phyloP scores from a whole-genome alignment of 176 grass and related monocot species.

The Rhynchospora breviuscula region DNA sequence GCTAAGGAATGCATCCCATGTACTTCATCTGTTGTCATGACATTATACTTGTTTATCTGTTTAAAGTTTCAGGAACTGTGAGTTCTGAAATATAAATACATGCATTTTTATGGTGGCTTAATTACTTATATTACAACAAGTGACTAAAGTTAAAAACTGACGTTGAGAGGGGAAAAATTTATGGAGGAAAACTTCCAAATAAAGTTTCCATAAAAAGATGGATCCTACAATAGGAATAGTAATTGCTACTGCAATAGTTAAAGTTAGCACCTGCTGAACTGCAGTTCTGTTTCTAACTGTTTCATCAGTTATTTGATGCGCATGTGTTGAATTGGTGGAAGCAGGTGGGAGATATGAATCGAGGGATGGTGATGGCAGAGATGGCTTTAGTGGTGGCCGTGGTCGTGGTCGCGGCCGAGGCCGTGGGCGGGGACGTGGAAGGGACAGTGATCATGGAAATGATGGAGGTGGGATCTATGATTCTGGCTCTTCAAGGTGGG shows the following conservation, averaged over 20 bases:
- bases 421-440: slow-evolving; percentile 31
- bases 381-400: slow-evolving; percentile 40
- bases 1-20: background rate
- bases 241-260: background rate
- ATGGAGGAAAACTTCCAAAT: background rate
- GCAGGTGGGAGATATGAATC: slow-evolving; percentile 80
- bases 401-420: slow-evolving; percentile 40
- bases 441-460: slow-evolving; percentile 42
- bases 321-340: slow-evolving; percentile 1
- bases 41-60: background rate
- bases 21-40: background rate
- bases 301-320: background rate
- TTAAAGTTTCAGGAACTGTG: background rate
- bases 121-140: background rate
- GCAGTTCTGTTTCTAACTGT: background rate
- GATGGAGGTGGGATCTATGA: slow-evolving; percentile 27
- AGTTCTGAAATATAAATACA: background rate
- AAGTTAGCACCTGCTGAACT: background rate
- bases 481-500: slow-evolving; percentile 26
- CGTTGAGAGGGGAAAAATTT: background rate
- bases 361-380: slow-evolving; percentile 39
- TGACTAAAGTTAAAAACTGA: background rate
- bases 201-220: background rate
- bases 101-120: background rate
- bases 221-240: background rate